Base-by-base conservation (phyloP, 1,139 yeast genomes). In the Yamadazyma blattariae region DNA sequence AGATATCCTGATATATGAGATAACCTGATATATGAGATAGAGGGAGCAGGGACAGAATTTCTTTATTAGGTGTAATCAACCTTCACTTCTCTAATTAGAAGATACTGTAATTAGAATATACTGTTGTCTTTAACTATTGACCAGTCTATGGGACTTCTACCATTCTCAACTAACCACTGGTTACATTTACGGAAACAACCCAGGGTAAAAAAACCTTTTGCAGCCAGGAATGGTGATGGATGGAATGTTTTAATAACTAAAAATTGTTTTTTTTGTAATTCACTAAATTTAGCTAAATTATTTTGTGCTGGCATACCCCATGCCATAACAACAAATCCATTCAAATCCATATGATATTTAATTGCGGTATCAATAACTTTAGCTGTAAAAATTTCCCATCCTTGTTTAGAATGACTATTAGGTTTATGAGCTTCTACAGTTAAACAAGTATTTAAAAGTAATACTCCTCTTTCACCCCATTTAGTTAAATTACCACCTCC, bases 221-320 rank as follows among this genome's bases (percentile, higher is more conserved):
- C 70, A 0, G 98, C 98, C 45, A 95, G 84, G 37, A 92, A 64
- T 1, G 99, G 98, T 27, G 95, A 85, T 1, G 99, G 99, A 59
- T 94, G 99, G 1, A 88, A 97, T 1, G 90, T 72, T 42, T 72
- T 73, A 30, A 92, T 61, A 0, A 87, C 77, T 35, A 68, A 51
- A 39, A 79, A 69, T 30, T 67, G 58, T 10, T 48, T 40, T 8
- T 38, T 36, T 14, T 39, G 35, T 7, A 48, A 30, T 7, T 52
- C 47, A 14, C 55, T 42, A 35, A 64, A 64, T 40, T 63, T 64
- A 29, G 67, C 71, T 1, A 88, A 72, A 25, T 95, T 65, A 41
- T 78, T 82, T 35, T 82, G 89, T 0, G 98, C 98, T 2, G 97
- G 96, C 7, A 77, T 64, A 0, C 99, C 99, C 99, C 99, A 94